Conservation (phyloP, 2,329 filamentous ascomycete species). For the Exophiala alcalophila region DNA sequence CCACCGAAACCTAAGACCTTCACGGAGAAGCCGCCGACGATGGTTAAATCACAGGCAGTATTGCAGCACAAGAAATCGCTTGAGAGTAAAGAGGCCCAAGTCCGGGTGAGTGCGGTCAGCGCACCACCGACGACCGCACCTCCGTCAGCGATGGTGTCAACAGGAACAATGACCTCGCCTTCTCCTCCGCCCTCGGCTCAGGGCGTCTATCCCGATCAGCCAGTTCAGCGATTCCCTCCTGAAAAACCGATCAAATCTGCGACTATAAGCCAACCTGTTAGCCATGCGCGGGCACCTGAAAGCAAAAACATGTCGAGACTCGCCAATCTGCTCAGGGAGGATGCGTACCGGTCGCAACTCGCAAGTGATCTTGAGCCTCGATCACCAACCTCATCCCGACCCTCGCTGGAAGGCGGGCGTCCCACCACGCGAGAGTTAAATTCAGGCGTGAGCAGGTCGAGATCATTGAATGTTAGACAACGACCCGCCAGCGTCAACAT, state of each 20-base stretch:
- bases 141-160: conserved; percentile 59
- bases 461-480: conserved; percentile 63
- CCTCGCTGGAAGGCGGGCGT: conserved; percentile 69
- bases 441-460: conserved; percentile 57
- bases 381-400: conserved; percentile 57
- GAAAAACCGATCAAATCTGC: conserved; percentile 39
- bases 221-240: conserved; percentile 56
- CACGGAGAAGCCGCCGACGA: conserved; percentile 32
- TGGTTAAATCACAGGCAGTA: conserved; percentile 28
- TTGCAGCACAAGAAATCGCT: conserved; percentile 25
- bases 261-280: conserved; percentile 36
- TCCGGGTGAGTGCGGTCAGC: conserved; percentile 7
- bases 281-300: conserved; percentile 16
- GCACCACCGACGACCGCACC: conserved; percentile 41
- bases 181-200: conserved; percentile 42
- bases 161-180: conserved; percentile 74
- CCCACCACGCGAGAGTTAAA: conserved; percentile 61
- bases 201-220: conserved; percentile 35
- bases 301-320: conserved; percentile 37
- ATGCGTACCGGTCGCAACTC: conserved; percentile 26
- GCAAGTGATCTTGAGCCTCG: conserved; percentile 40
- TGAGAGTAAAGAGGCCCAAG: conserved; percentile 20
- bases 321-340: conserved; percentile 33
- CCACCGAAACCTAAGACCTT: conserved; percentile 33
- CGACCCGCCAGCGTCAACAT: conserved; percentile 81